Percentiles rank a stretch among this genome's conserved stretches.
phyloP scores from a whole-genome alignment of 345 rosid genomes.

The Bruguiera gymnorhiza region DNA sequence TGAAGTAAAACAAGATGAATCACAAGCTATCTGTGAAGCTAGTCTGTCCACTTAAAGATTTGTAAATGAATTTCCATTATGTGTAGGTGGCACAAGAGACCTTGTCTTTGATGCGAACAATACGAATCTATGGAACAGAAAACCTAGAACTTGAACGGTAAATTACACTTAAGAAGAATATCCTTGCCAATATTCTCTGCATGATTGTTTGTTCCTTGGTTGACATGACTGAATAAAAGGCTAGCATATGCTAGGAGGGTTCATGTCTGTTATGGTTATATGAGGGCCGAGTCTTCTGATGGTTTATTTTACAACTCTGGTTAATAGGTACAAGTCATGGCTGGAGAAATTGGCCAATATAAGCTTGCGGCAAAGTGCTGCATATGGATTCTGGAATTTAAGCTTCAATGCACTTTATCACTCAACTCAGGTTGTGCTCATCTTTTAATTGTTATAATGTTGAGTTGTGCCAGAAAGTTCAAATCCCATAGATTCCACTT shows the following conservation, averaged over 20 bases:
- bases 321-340: constrained; percentile 72
- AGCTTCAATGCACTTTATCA: constrained; percentile 89
- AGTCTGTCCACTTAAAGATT: constrained; percentile 10
- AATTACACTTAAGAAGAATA: constrained; percentile 2
- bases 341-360: constrained; percentile 74
- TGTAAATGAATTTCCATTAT: constrained; percentile 5
- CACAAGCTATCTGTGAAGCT: constrained; percentile 16
- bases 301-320: constrained; percentile 16
- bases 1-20: constrained; percentile 49
- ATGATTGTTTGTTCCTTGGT: constrained; percentile 6
- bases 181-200: constrained; percentile 6
- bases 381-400: constrained; percentile 90
- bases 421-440: constrained; percentile 70
- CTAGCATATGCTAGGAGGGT: constrained; percentile 1
- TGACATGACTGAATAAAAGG: neutral
- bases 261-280: constrained; percentile 7
- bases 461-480: constrained; percentile 1
- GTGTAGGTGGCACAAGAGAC: constrained; percentile 96
- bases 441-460: constrained; percentile 6
- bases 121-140: constrained; percentile 95
- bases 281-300: constrained; percentile 1
- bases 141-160: constrained; percentile 71
- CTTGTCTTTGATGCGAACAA: constrained; percentile 91
- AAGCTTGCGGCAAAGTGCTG: constrained; percentile 95
- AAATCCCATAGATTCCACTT: neutral